Conservation (phyloP, 371 early-diverging fungal genomes). For the Basidiobolus meristosporus region DNA sequence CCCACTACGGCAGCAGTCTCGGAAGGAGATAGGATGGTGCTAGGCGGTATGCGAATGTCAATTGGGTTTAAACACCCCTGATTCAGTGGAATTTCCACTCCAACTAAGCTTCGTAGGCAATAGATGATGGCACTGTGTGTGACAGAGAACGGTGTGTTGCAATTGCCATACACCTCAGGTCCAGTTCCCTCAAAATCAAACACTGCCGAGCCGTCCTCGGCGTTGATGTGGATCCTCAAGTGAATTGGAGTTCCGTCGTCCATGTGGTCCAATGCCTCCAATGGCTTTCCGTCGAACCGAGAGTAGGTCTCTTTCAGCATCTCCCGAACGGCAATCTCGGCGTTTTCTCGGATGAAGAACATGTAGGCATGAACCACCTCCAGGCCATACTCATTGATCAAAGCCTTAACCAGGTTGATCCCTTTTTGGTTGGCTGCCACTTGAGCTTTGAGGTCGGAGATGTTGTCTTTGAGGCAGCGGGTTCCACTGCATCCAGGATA, state of each 20-base stretch:
- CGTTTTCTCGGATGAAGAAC: slow-evolving; percentile 67
- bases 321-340: slow-evolving; percentile 65
- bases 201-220: slow-evolving; percentile 44
- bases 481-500: slow-evolving; percentile 79
- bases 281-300: slow-evolving; percentile 15
- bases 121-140: slow-evolving; percentile 85
- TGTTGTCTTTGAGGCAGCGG: slow-evolving; percentile 63
- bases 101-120: slow-evolving; percentile 77
- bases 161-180: slow-evolving; percentile 58
- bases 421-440: slow-evolving; percentile 94
- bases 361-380: slow-evolving; percentile 88
- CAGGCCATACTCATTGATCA: slow-evolving; percentile 70
- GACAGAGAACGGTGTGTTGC: slow-evolving; percentile 24
- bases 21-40: slow-evolving; percentile 56
- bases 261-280: slow-evolving; percentile 68
- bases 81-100: slow-evolving; percentile 80
- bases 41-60: slow-evolving; percentile 49
- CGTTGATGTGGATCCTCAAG: slow-evolving; percentile 54
- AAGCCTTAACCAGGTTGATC: slow-evolving; percentile 52
- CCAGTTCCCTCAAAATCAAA: slow-evolving; percentile 92
- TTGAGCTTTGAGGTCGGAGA: slow-evolving; percentile 86
- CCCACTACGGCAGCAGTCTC: slow-evolving; percentile 86
- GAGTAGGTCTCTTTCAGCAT: slow-evolving; percentile 37
- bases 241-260: slow-evolving; percentile 82
- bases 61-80: slow-evolving; percentile 86